These are phyloP conservation scores for Hypoxylon lienhwacheense DNA, from an alignment of 495 filamentous ascomycete genomes.

Conservation along the genomic window DNA sequence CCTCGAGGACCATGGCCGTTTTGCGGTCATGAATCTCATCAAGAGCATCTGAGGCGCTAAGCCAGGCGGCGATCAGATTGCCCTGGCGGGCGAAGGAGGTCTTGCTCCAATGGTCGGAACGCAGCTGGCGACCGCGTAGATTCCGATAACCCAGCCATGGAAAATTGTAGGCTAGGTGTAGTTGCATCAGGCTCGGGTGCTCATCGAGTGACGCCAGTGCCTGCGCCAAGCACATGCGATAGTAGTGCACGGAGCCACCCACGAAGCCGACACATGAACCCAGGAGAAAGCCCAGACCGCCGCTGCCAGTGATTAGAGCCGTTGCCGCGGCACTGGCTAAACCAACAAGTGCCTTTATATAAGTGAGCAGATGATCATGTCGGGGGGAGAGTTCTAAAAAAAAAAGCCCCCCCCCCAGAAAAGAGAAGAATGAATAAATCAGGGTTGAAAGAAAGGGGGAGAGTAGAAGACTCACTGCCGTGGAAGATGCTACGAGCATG, in stretches of 20 bases:
- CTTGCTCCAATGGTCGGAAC: slow-evolving; percentile 9
- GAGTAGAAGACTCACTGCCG: slow-evolving; percentile 12
- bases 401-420: too few species aligned
- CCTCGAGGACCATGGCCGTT: slow-evolving; percentile 18
- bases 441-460: not conserved
- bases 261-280: slow-evolving; percentile 24
- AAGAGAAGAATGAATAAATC: not conserved
- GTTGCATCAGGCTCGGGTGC: slow-evolving; percentile 26
- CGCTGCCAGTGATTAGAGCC: slow-evolving; percentile 20
- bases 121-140: slow-evolving; percentile 4
- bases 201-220: slow-evolving; percentile 23
- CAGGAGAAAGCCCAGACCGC: slow-evolving; percentile 18
- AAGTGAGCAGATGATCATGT: not conserved
- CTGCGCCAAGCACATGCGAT: slow-evolving; percentile 16
- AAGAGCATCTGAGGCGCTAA: slow-evolving; percentile 18
- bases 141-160: slow-evolving; percentile 27
- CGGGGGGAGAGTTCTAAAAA: not conserved
- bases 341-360: slow-evolving; percentile 21
- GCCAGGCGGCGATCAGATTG: slow-evolving; percentile 27
- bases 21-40: slow-evolving; percentile 30
- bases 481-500: slow-evolving; percentile 24
- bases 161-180: slow-evolving; percentile 29
- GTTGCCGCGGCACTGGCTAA: slow-evolving; percentile 16
- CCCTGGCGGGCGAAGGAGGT: slow-evolving; percentile 18
- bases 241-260: slow-evolving; percentile 23